Percentiles rank a stretch among this genome's conserved stretches.
phyloP scores from a whole-genome alignment of 495 filamentous ascomycete species.

The Tirmania nivea region DNA sequence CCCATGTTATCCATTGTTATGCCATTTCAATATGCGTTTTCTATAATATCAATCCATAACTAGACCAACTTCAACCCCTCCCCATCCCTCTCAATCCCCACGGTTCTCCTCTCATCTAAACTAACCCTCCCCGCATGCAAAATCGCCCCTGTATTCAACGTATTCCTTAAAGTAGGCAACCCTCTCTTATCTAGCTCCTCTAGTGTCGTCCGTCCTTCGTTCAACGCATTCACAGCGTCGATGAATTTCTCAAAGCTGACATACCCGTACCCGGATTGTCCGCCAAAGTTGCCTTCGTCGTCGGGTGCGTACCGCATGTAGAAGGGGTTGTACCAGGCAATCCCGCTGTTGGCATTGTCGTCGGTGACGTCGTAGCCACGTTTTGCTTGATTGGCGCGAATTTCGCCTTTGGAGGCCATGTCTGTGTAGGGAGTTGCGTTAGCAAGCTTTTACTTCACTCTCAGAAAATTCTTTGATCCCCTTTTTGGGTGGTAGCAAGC shows the following conservation, averaged over 20 bases:
- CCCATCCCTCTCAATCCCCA: conserved; percentile 42
- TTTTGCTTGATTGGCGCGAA: conserved; percentile 81
- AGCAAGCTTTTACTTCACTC: conserved; percentile 2
- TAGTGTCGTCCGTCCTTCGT: conserved; percentile 45
- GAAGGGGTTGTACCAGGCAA: conserved; percentile 83
- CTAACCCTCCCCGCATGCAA: conserved; percentile 64
- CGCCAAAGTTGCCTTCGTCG: conserved; percentile 82
- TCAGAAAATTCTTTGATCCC: background rate
- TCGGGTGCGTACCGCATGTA: conserved; percentile 95
- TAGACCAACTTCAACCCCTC: conserved; percentile 54
- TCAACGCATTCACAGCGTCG: conserved; percentile 59
- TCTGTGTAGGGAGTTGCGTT: conserved; percentile 24
- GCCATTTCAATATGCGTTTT: too few species aligned
- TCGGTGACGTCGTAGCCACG: conserved; percentile 85
- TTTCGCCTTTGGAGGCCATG: conserved; percentile 62
- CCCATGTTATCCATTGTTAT: too few species aligned
- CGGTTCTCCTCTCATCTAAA: conserved; percentile 56
- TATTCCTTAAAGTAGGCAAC: conserved; percentile 68
- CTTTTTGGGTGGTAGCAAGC: too few species aligned
- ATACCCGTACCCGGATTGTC: conserved; percentile 83
- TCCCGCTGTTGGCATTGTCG: conserved; percentile 39
- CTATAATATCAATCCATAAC: too few species aligned
- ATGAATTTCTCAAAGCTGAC: conserved; percentile 92
- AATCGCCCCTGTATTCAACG: conserved; percentile 77
- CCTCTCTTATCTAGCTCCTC: conserved; percentile 57